A percentile compares a stretch with the other conserved stretches of the same genome.
Conservation (phyloP, 345 rosid species). For the Populus deltoides region DNA sequence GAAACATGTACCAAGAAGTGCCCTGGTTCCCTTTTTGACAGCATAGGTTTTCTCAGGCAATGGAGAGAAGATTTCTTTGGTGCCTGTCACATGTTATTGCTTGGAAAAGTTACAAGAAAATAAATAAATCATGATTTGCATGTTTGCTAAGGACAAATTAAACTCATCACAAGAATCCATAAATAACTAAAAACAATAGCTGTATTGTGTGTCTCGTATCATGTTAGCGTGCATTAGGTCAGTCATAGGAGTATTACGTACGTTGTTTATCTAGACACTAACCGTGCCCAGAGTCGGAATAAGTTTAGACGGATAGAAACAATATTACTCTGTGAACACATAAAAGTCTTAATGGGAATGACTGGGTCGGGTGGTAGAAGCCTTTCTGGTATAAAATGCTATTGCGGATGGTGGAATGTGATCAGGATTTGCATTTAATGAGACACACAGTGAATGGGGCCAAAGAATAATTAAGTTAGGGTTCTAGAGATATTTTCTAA, state of each 20-base stretch:
- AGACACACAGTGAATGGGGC: constrained; percentile 10
- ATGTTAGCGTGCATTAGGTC: no score
- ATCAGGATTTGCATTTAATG: constrained; percentile 31
- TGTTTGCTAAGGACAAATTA: no score
- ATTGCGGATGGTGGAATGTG: constrained; percentile 23
- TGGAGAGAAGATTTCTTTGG: no score
- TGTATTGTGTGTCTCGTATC: not conserved
- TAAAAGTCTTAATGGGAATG: not conserved
- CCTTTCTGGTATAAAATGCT: not conserved
- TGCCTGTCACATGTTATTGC: not conserved
- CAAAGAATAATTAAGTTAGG: constrained; percentile 9
- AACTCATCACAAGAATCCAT: no score
- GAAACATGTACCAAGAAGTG: no score
- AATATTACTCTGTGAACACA: not conserved
- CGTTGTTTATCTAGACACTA: no score
- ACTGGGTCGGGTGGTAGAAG: constrained; percentile 3
- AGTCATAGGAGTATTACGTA: no score
- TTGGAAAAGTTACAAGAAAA: not conserved
- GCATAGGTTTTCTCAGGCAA: no score
- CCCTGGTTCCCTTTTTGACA: no score
- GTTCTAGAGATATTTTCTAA: not conserved
- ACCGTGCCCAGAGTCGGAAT: not conserved
- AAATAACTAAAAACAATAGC: not conserved
- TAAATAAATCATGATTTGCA: not conserved
- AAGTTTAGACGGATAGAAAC: constrained; percentile 9